Evolutionary conservation across 2,329 filamentous ascomycete species (phyloP), one percentile per base, ranked within the genome.

Genomic region (Bipolaris bicolor): DNA sequence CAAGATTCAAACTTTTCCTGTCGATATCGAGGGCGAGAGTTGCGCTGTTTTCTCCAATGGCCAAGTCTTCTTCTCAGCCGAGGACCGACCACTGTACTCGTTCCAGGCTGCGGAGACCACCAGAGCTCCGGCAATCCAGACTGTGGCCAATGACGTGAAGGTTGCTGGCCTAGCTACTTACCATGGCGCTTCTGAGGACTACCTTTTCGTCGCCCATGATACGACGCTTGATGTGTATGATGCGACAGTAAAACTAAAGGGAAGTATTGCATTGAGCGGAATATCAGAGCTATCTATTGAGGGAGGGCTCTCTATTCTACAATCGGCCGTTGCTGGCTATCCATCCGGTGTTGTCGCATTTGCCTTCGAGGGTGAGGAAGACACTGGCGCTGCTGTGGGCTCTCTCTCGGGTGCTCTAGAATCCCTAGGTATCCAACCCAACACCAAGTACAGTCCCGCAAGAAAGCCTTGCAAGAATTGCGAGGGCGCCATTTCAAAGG

Each of bases 1-100:
- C 16, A 24, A 72, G 69, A 55, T 72, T 3, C 71, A 73, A 61
- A 72, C 66, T 2, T 72, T 73, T 13, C 31, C 66, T 0, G 61
- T 70, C 9, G 58, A 68, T 7, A 70, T 72, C 9, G 71, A 72
- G 46, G 67, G 61, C 26, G 71, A 73, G 43, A 55, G 62, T 3
- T 72, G 69, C 43, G 41, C 69, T 3, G 62, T 66, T 1, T 62
- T 70, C 26, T 40, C 55, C 1, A 50, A 61, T 20, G 71, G 69
- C 1, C 58, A 58, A 1, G 43, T 73, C 2, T 68, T 65, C 49
- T 73, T 73, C 49, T 72, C 71, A 1, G 68, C 59, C 3, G 64
- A 72, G 15, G 67, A 69, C 37, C 60, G 52, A 20, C 58, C 65
- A 1, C n/a, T 73, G 33, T 73, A 72, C 46, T 67, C 70, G 18